A percentile compares a stretch with the other conserved stretches of the same genome.
phyloP scores from a whole-genome alignment of 1,284 basidiomycete species.

The Ustilago esculenta region DNA sequence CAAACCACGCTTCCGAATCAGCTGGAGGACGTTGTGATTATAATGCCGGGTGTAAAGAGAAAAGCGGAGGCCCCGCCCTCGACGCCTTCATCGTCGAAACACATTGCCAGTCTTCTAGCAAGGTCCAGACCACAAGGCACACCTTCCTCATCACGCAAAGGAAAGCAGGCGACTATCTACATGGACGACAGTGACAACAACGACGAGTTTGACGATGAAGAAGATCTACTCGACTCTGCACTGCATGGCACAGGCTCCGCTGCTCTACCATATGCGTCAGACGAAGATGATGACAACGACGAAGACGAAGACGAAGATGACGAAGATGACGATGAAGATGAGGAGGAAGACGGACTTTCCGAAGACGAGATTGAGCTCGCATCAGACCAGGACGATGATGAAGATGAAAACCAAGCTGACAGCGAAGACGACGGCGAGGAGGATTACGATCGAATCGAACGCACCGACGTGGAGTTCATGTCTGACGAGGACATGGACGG shows the following conservation, averaged over 20 bases:
- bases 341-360: constrained; percentile 18
- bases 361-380: constrained; percentile 33
- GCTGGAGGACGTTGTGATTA: too few relatives aligned
- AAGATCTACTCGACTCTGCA: constrained; percentile 50
- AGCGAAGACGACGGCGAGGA: constrained; percentile 40
- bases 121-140: constrained; percentile 14
- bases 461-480: constrained; percentile 38
- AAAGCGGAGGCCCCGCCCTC: constrained; percentile 33
- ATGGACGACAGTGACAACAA: constrained; percentile 51
- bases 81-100: constrained; percentile 24
- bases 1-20: too few relatives aligned
- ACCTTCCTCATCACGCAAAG: constrained; percentile 9
- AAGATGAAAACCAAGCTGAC: constrained; percentile 12
- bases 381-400: constrained; percentile 8
- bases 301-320: constrained; percentile 46
- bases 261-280: constrained; percentile 25
- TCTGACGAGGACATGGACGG: constrained; percentile 65
- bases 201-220: constrained; percentile 61
- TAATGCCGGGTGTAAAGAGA: constrained; percentile 51
- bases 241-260: constrained; percentile 40
- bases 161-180: constrained; percentile 3
- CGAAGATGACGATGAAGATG: constrained; percentile 33
- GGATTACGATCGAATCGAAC: constrained; percentile 42
- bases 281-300: constrained; percentile 50
- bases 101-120: constrained; percentile 14